Evolutionary conservation across 352 stramenopile species (phyloP), one percentile per base, ranked within the genome.

Genomic region (Elongisporangium prolatum): DNA sequence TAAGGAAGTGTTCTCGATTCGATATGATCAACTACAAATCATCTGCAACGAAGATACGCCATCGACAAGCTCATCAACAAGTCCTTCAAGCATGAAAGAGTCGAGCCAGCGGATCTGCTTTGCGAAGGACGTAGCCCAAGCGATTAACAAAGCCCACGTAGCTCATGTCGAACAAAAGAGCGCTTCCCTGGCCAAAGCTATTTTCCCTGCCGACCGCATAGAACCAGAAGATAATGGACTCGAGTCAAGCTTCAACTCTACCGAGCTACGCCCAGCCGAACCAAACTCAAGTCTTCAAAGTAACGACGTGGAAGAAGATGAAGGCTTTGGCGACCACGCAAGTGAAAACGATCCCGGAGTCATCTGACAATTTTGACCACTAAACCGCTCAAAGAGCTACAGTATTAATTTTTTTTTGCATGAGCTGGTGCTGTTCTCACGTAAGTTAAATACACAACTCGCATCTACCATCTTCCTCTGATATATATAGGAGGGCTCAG

Each of bases 41-140:
- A 17, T 44, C 34, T 44, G 34, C 34, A 44, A 44, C 1, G 34
- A 44, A 44, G 34, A 44, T 44, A 44, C 34, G 34, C 34, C 34
- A 4, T 44, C 34, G 5, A 44, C 34, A 44, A 44, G 4, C 38
- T 10, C 10, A 51, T 51, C 37, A 52, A 22, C 10, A 37, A 40
- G 14, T 11, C 53, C 20, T 47, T 22, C 2, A 11, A 54, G 0
- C 2, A 3, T 54, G 2, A 20, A 34, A 5, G 4, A 10, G 24
- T 21, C 21, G 9, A 53, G 62, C 55, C 62, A 67, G 37, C 68
- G 68, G 4, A 64, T 80, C 7, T 70, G 59, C 3, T 51, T 72
- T 3, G 74, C 74, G 0, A 62, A 79, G 38, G 71, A 84, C 17
- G 74, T 84, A 17, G 74, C 74, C n/a, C 61, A 40, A 25, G 74